Evolutionary conservation across 202 grass and related monocot species (phyloP).

Genomic region (Setaria italica): DNA sequence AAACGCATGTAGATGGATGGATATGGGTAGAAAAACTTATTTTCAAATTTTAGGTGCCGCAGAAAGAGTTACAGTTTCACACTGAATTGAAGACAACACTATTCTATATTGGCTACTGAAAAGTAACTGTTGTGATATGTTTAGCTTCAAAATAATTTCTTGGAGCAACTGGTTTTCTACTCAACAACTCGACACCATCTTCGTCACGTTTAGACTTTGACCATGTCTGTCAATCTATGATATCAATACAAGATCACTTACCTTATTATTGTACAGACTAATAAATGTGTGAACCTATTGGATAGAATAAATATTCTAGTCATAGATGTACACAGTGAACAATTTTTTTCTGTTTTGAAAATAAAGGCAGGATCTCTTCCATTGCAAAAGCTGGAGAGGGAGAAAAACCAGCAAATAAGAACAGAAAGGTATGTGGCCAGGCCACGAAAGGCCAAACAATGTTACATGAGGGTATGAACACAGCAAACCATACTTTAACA

Average conservation of each 20-base stretch:
- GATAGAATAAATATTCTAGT: neutral
- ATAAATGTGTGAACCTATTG: neutral
- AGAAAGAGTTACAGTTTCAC: constrained; percentile 20
- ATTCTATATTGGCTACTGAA: neutral
- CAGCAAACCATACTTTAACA: neutral
- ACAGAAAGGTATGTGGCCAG: neutral
- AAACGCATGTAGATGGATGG: neutral
- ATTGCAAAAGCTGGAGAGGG: neutral
- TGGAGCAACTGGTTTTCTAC: neutral
- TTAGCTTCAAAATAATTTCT: neutral
- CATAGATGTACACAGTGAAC: neutral
- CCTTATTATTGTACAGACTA: neutral
- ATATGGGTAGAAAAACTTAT: neutral
- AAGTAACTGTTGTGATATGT: neutral
- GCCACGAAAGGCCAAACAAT: neutral
- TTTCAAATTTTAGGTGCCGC: constrained; percentile 2
- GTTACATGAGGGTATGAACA: neutral
- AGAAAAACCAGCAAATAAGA: neutral
- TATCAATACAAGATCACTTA: neutral
- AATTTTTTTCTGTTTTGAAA: neutral
- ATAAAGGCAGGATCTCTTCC: neutral
- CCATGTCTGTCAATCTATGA: neutral
- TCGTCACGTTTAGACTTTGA: constrained; percentile 31
- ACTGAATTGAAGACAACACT: neutral
- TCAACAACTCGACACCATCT: neutral